Conservation (phyloP, 106 monocot species). For the Dendrobium chrysotoxum region DNA sequence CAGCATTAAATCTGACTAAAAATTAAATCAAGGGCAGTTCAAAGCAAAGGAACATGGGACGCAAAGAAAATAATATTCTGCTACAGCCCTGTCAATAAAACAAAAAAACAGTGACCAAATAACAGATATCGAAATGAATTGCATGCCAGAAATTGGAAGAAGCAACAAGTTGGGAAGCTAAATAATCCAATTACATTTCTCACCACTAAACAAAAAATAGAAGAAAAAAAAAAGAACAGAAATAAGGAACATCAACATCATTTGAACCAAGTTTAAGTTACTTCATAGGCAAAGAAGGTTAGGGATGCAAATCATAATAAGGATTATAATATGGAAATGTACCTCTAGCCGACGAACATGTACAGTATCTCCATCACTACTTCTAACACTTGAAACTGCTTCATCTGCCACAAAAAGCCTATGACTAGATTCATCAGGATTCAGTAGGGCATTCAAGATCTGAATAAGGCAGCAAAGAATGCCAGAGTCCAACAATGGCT, state of each 20-base stretch:
- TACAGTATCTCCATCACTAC: conserved; percentile 22
- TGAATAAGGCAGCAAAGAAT: conserved; percentile 91
- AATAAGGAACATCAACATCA: neutral
- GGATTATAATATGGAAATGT: conserved; percentile 4
- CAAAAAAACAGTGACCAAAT: neutral
- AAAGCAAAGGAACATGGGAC: neutral
- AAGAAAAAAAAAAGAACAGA: neutral
- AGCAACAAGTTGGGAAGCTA: neutral
- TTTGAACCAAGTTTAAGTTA: neutral
- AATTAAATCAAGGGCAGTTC: neutral
- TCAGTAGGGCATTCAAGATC: conserved; percentile 77
- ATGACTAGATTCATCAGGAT: conserved; percentile 37
- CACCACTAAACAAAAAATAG: too few relatives aligned
- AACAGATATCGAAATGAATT: neutral
- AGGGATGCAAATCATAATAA: neutral
- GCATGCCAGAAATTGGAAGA: neutral
- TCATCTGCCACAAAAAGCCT: conserved; percentile 29
- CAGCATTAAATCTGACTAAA: neutral
- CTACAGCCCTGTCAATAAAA: neutral
- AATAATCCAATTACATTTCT: neutral
- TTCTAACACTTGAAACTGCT: conserved; percentile 23
- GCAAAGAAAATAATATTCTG: neutral
- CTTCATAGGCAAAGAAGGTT: neutral
- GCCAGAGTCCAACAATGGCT: conserved; percentile 95
- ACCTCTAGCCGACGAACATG: conserved; percentile 81